Base-by-base conservation (phyloP, 306 rosid genomes). In the Pueraria montana region DNA sequence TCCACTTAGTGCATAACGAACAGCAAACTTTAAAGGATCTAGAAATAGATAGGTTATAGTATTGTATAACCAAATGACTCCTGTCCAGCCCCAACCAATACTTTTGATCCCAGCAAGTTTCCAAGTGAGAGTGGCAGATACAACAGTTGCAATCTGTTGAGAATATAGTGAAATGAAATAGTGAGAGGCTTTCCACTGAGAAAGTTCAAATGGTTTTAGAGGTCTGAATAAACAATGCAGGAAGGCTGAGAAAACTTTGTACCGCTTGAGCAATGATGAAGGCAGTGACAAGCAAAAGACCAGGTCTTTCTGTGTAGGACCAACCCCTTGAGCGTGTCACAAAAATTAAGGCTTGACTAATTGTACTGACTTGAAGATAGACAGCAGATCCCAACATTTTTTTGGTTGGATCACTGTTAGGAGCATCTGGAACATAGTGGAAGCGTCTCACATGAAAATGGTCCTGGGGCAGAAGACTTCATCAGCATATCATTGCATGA, bases 21-120 rank as follows among this genome's bases (percentile, higher is more conserved):
- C 96, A 21, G 84, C 88, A 72, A 93, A 93, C 84, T 93, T 93
- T 52, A 93, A 67, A 72, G 96, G 97, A 87, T 91, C 97, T 43
- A 91, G 89, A 62, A 90, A 63, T 30, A 91, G 6, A 66, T 91
- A 93, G 16, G 91, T 87, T 40, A 82, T 2, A 53, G 45, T 80
- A 76, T 87, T 91, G 88, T 77, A 92, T 46, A 91, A 1, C 97
- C 95, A 91, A 58, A 92, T 91, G 53, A 89, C 86, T 72, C 86
- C 91, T 27, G 95, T 87, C 97, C 97, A 92, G 1, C 83, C 68
- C 97, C 93, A 89, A 23, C 91, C 93, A 34, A 92, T 92, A 0
- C 50, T 76, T 86, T 40, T 87, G 67, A 92, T 88, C 58, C 85
- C 87, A 52, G 89, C 91, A 52, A 64, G 18, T n/a, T 79, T 1